A percentile compares a stretch with the other conserved stretches of the same genome.
Evolutionary conservation across 2,329 filamentous ascomycete genomes (phyloP).

Genomic region (Diplocarpon mali): DNA sequence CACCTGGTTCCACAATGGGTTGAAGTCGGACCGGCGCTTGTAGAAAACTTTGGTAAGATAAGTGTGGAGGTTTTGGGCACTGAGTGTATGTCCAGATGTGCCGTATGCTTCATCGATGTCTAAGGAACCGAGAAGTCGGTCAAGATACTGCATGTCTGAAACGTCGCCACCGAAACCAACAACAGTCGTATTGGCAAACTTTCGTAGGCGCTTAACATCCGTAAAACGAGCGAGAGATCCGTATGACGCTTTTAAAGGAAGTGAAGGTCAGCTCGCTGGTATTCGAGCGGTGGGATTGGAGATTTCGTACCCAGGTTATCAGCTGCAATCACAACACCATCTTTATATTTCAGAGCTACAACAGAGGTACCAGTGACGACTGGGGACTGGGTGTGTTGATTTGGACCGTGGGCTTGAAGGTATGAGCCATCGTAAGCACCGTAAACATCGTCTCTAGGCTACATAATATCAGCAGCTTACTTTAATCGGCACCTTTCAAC

Average conservation of each 20-base stretch:
- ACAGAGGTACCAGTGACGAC: constrained; percentile 96
- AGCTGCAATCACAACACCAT: constrained; percentile 90
- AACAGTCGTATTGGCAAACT: constrained; percentile 73
- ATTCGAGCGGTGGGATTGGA: not conserved
- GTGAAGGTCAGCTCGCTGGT: not conserved
- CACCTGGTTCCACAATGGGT: constrained; percentile 94
- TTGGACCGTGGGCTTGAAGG: constrained; percentile 61
- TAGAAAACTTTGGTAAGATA: constrained; percentile 96
- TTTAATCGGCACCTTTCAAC: constrained; percentile 4
- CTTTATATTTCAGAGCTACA: constrained; percentile 87
- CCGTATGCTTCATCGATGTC: constrained; percentile 81
- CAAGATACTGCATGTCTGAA: constrained; percentile 97
- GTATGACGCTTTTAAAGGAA: constrained; percentile 63
- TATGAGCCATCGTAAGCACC: constrained; percentile 84
- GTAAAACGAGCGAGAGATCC: constrained; percentile 94
- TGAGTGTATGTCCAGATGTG: constrained; percentile 46
- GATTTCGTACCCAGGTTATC: constrained; percentile 71
- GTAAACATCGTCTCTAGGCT: constrained; percentile 97
- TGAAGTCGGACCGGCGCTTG: constrained; percentile 86
- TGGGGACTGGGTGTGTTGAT: constrained; percentile 80
- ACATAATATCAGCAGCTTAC: constrained; percentile 28
- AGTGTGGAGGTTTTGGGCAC: constrained; percentile 89
- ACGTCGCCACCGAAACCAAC: constrained; percentile 95
- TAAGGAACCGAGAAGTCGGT: constrained; percentile 79
- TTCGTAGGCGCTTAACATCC: constrained; percentile 87